Evolutionary conservation across 768 basidiomycete genomes (phyloP).

Genomic region (Boletellus sp.): DNA sequence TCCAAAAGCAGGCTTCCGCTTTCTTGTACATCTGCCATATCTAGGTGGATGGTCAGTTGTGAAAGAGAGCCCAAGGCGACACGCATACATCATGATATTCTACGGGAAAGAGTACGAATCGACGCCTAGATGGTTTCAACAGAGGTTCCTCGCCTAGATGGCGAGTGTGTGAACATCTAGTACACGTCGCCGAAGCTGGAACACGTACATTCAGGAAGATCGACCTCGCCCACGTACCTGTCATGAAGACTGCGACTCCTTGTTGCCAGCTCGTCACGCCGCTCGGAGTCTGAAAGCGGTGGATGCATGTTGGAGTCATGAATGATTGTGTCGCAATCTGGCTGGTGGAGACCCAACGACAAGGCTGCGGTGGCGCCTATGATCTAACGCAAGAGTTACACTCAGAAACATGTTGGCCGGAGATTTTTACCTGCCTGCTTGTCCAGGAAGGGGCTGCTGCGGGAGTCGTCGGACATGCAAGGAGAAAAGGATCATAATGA

Average conservation of each 20-base stretch:
- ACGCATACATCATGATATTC: conserved; percentile 77
- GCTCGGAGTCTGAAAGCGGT: not conserved
- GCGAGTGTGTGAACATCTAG: not conserved
- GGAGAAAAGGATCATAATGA: too few species aligned
- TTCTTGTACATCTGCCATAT: conserved; percentile 96
- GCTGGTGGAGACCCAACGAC: conserved; percentile 4
- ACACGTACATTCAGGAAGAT: conserved; percentile 19
- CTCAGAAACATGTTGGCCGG: too few species aligned
- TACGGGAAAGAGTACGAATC: conserved; percentile 92
- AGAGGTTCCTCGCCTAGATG: conserved; percentile 62
- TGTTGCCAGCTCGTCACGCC: not conserved
- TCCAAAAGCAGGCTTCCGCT: conserved; percentile 91
- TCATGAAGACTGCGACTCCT: not conserved
- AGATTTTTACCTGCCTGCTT: conserved; percentile 4
- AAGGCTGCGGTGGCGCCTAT: not conserved
- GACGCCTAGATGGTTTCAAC: conserved; percentile 64
- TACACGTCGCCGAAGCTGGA: not conserved
- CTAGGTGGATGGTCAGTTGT: conserved; percentile 35
- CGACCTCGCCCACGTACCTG: conserved; percentile 17
- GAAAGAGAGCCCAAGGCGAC: not conserved
- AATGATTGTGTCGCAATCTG: not conserved
- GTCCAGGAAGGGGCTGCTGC: not conserved
- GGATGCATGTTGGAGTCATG: conserved; percentile 1
- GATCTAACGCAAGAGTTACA: conserved; percentile 3
- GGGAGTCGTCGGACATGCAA: not conserved